Conservation (phyloP, 805 yeast species). For the Metschnikowia lochheadii region DNA sequence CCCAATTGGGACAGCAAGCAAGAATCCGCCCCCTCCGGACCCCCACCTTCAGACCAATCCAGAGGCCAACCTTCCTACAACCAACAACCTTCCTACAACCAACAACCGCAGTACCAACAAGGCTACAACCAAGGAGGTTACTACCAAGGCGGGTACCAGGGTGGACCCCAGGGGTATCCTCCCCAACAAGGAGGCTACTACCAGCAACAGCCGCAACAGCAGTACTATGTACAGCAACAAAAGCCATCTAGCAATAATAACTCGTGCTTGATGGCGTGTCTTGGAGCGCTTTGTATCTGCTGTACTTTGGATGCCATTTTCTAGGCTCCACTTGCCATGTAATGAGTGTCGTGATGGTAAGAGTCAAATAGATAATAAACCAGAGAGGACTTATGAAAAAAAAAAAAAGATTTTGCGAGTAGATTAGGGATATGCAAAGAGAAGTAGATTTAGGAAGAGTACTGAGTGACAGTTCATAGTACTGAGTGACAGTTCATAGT, state of each 20-base stretch:
- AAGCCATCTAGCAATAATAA: constrained; percentile 24
- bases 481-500: too few relatives aligned
- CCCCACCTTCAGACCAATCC: constrained; percentile 16
- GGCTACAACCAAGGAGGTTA: constrained; percentile 11
- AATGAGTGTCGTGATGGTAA: too few relatives aligned
- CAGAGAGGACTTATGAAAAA: too few relatives aligned
- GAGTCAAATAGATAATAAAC: too few relatives aligned
- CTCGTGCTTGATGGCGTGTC: constrained; percentile 37
- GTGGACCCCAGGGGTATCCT: constrained; percentile 12
- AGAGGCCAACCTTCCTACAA: constrained; percentile 20
- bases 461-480: too few relatives aligned
- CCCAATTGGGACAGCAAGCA: constrained; percentile 22
- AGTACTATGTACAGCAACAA: constrained; percentile 41
- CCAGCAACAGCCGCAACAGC: constrained; percentile 37
- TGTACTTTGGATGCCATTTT: constrained; percentile 30
- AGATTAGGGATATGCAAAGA: too few relatives aligned
- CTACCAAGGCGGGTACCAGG: constrained; percentile 14
- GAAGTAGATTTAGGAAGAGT: too few relatives aligned
- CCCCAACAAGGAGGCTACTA: constrained; percentile 29
- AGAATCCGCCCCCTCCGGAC: constrained; percentile 11
- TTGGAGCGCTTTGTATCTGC: constrained; percentile 40
- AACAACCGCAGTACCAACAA: constrained; percentile 15
- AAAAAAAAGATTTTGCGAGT: too few relatives aligned
- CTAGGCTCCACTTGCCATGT: constrained; percentile 6
- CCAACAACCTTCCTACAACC: constrained; percentile 15